These are phyloP conservation scores for Thalassiosira profunda DNA, from an alignment of 108 stramenopile species.

Conservation along the genomic window DNA sequence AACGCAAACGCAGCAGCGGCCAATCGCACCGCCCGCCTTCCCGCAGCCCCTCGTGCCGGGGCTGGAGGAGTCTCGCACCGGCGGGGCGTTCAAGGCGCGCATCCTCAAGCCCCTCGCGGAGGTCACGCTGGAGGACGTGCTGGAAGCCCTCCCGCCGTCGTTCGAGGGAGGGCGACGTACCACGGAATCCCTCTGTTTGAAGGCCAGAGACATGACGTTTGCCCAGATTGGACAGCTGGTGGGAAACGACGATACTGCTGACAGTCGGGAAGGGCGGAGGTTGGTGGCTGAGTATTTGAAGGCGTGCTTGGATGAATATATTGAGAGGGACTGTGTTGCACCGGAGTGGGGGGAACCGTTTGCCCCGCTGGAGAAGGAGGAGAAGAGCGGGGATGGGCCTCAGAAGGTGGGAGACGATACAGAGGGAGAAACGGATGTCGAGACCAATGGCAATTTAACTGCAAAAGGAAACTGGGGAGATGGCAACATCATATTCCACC, in stretches of 20 bases:
- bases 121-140: constrained; percentile 80
- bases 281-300: constrained; percentile 81
- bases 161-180: constrained; percentile 81
- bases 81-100: constrained; percentile 82
- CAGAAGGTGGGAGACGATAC: constrained; percentile 3
- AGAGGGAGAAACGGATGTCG: background rate
- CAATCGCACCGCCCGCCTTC: constrained; percentile 25
- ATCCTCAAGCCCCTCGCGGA: constrained; percentile 88
- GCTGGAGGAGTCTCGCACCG: constrained; percentile 50
- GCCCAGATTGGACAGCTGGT: constrained; percentile 85
- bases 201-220: constrained; percentile 80
- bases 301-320: constrained; percentile 68
- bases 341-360: constrained; percentile 71
- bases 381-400: background rate
- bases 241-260: constrained; percentile 52
- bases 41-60: constrained; percentile 39
- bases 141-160: constrained; percentile 81
- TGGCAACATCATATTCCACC: constrained; percentile 8
- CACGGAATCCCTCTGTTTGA: constrained; percentile 58
- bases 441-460: too few species aligned
- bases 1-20: background rate
- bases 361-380: constrained; percentile 10
- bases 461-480: background rate
- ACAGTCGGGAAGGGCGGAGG: constrained; percentile 41
- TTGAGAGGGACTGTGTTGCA: constrained; percentile 64